Conservation (phyloP, 192 early-diverging fungal genomes). For the Coemansia asiatica region DNA sequence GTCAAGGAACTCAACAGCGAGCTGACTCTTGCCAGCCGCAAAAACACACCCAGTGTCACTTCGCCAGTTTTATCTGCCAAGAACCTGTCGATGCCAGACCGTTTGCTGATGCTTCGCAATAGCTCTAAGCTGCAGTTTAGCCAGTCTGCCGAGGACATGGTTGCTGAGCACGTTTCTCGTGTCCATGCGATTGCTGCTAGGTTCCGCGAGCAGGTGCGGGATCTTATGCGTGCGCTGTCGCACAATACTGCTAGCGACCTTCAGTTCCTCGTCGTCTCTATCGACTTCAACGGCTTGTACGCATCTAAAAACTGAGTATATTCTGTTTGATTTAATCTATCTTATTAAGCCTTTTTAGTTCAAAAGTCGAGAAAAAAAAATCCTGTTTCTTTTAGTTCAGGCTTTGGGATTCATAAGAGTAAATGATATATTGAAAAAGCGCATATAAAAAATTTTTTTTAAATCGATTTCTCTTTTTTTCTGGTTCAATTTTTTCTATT, state of each 20-base stretch:
- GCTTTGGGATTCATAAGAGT: too few relatives aligned
- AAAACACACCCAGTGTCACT: neutral
- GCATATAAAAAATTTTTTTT: too few relatives aligned
- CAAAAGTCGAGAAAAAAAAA: too few relatives aligned
- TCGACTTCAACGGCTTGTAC: slow-evolving; percentile 84
- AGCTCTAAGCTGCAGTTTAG: slow-evolving; percentile 21
- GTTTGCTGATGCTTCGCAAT: slow-evolving; percentile 32
- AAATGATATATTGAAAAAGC: too few relatives aligned
- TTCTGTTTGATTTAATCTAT: too few relatives aligned
- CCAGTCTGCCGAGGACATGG: slow-evolving; percentile 34
- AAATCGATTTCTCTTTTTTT: slow-evolving; percentile 7
- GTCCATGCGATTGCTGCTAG: slow-evolving; percentile 35
- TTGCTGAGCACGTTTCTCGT: slow-evolving; percentile 44
- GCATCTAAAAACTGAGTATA: neutral
- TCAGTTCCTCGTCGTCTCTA: slow-evolving; percentile 68
- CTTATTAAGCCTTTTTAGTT: too few relatives aligned
- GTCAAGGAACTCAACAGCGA: slow-evolving; percentile 58
- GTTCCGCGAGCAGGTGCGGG: slow-evolving; percentile 58
- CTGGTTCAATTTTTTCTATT: neutral
- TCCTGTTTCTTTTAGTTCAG: too few relatives aligned
- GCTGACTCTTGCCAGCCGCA: slow-evolving; percentile 35
- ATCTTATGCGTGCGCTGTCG: slow-evolving; percentile 59
- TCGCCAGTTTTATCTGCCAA: neutral
- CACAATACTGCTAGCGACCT: slow-evolving; percentile 70
- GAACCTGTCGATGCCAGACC: slow-evolving; percentile 21